phyloP scores from a whole-genome alignment of 2,329 filamentous ascomycete species.

The Teratosphaeria zuluensis region DNA sequence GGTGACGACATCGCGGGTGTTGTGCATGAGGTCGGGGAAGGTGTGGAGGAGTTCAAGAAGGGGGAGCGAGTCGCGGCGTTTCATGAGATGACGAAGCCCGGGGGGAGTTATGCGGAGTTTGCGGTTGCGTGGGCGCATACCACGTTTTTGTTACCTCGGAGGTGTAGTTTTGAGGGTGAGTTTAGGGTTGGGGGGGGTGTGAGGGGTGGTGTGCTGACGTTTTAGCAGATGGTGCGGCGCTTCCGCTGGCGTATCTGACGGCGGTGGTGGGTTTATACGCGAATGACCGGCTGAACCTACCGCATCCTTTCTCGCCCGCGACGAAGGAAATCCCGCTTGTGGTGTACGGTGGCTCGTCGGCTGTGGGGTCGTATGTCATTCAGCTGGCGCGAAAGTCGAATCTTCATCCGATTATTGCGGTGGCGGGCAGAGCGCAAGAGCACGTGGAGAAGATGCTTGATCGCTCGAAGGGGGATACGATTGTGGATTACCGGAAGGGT shows the following conservation, averaged over 20 bases:
- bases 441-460: conserved; percentile 47
- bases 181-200: not conserved
- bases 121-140: conserved; percentile 47
- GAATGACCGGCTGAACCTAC: conserved; percentile 29
- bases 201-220: conserved; percentile 4
- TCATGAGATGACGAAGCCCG: conserved; percentile 40
- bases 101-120: conserved; percentile 54
- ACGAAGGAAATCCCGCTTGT: conserved; percentile 25
- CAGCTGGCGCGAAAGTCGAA: conserved; percentile 44
- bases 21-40: conserved; percentile 45
- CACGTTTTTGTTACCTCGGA: conserved; percentile 45
- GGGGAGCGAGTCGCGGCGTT: conserved; percentile 51
- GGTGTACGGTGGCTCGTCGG: conserved; percentile 43
- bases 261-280: conserved; percentile 37
- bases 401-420: conserved; percentile 52
- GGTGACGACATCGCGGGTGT: conserved; percentile 31
- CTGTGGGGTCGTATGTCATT: conserved; percentile 50
- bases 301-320: conserved; percentile 30
- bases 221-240: conserved; percentile 31
- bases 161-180: conserved; percentile 43
- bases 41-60: conserved; percentile 48
- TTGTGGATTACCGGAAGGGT: conserved; percentile 49
- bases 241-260: conserved; percentile 39
- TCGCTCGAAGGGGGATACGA: conserved; percentile 43
- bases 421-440: conserved; percentile 44